Base-by-base conservation (phyloP, 208 protist genomes). In the Leishmania major region DNA sequence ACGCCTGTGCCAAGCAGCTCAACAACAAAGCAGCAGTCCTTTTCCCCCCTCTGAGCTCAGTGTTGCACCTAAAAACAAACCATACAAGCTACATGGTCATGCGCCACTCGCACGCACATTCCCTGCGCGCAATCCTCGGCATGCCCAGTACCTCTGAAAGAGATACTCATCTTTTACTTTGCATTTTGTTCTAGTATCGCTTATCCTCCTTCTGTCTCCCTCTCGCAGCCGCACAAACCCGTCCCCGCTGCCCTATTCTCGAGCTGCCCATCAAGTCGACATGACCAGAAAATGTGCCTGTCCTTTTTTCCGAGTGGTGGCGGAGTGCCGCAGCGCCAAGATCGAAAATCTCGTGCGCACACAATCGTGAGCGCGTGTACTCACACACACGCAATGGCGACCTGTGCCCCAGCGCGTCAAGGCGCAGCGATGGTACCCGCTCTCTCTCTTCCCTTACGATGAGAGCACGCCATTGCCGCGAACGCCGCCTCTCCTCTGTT, bases 311-410 rank as follows among this genome's bases (percentile, higher is more conserved):
- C 22, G 53, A 64, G 37, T n/a, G 55, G 25, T 67, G 19, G 5
- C 19, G 31, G 17, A 77, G 71, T 47, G 80, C 31, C 25, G 35
- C 62, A 40, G 19, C 22, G 67, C 40, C 67, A 72, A 47, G 4
- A 25, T 45, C 22, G 40, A 72, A 78, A n/a, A 17, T 25, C 7
- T 69, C 31, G 62, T 40, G 62, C 62, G 31, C 57, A 28, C 28
- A 84, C n/a, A 35, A 88, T 86, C 77, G 73, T 78, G 40, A 85
- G 87, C 76, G 84, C 79, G 60, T 22, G 79, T 31, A 87, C 80
- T 40, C 79, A 80, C 53, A 83, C 84, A 55, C 83, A 82, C 22
- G 66, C 86, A 40, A 83, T 87, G 5, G 79, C 71, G 8, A 83
- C 84, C 43, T 82, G 84, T 78, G 75, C 81, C 11, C 43, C 45